Evolutionary conservation across 495 filamentous ascomycete species (phyloP), one percentile per base, ranked within the genome.

Genomic region (Podospora anserina): DNA sequence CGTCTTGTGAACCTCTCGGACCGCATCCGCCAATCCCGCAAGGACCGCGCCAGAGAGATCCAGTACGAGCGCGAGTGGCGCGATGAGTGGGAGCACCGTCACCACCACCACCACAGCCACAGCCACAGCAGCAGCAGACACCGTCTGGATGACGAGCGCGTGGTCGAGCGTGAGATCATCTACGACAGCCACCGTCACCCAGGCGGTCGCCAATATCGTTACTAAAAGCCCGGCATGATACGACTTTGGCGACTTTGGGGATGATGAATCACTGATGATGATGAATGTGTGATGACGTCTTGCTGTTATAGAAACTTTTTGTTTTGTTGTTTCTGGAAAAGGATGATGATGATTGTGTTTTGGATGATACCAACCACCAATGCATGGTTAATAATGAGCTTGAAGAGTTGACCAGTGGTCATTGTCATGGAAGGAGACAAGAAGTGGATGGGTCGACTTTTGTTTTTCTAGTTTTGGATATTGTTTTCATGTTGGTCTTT

Each of bases 1-100:
- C 85, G 89, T 75, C 88, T 98, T 13, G 90, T 96, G 61, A 85
- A 94, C 65, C 71, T 92, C 3, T 92, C 93, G 3, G 90, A 96
- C 64, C 86, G 91, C 4, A 94, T 98, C 76, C 91, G 93, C 54
- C 84, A 83, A 54, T 84, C 87, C 53, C 91, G 94, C 71, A 88
- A 86, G 71, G 87, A 91, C 63, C 88, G 93, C 57, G 89, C 92
- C 70, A 87, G 87, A 63, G 91, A 97, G 75, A 90, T 96, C 69
- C 86, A 96, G 69, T 93, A 86, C 69, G 91, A 97, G 80, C 85
- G 92, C 60, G 86, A 88, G 67, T 83, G 67, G 74, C 79, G 75
- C 73, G 79, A 84, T 68, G 84, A 93, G 61, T 93, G 84, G 66
- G 91, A 97, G 76, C 83, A 90, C 26, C 85, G 87, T 74, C 64